These are phyloP conservation scores for Rhamnella rubrinervis DNA, from an alignment of 331 rosid genomes.

Conservation along the genomic window DNA sequence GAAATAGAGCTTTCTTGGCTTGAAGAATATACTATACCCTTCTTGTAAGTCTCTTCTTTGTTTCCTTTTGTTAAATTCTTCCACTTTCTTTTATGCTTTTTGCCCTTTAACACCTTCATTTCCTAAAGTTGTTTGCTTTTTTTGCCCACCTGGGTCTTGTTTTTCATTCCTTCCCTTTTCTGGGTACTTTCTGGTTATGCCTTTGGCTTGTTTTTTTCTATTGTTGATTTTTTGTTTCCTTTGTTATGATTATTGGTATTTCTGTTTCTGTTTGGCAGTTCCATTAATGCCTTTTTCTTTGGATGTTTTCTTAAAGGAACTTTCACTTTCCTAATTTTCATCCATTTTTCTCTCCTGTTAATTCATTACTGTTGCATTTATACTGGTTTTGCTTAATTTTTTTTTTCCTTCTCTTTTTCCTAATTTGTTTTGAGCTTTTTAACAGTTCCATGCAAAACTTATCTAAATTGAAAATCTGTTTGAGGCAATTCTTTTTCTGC, in stretches of 20 bases:
- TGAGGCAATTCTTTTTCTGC: too few relatives aligned
- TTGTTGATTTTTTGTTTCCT: conserved; percentile 12
- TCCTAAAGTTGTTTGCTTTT: conserved; percentile 44
- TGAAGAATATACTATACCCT: conserved; percentile 56
- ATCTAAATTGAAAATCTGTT: neutral
- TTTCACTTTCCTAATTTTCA: conserved; percentile 6
- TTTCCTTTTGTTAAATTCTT: conserved; percentile 17
- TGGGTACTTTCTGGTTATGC: conserved; percentile 36
- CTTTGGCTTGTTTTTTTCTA: conserved; percentile 24
- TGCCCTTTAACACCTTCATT: conserved; percentile 22
- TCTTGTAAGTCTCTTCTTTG: conserved; percentile 59
- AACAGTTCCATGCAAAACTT: neutral
- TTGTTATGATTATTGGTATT: conserved; percentile 19
- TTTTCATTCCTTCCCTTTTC: conserved; percentile 27
- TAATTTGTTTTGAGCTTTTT: conserved; percentile 2
- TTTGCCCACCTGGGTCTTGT: conserved; percentile 12
- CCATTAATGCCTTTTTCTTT: neutral
- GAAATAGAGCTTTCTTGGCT: conserved; percentile 56
- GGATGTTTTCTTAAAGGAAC: neutral
- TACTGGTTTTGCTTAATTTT: neutral
- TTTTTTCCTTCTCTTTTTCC: neutral
- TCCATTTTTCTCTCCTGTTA: neutral
- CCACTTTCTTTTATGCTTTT: conserved; percentile 20
- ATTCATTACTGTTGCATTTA: neutral
- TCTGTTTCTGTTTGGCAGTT: conserved; percentile 5